Percentiles rank a stretch among this genome's conserved stretches.
These are phyloP conservation scores for Panaeolus papilionaceus DNA, from an alignment of 768 basidiomycete genomes.

Conservation along the genomic window DNA sequence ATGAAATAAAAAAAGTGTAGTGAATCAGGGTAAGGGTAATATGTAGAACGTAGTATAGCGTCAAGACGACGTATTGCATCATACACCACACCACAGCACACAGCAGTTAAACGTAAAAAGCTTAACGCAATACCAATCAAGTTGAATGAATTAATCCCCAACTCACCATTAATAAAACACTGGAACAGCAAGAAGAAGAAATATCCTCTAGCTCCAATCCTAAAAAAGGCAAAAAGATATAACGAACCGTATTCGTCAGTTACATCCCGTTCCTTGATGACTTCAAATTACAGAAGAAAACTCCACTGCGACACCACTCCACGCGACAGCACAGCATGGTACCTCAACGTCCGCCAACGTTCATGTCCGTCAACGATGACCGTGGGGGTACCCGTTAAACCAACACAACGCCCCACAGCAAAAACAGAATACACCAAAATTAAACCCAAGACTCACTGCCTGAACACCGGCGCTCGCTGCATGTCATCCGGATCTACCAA, in stretches of 20 bases:
- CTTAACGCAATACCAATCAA: slow-evolving; percentile 1
- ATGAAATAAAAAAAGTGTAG: slow-evolving; percentile 4
- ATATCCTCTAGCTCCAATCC: slow-evolving; percentile 85
- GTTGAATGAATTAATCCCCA: slow-evolving; percentile 4
- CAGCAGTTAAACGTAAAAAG: neutral
- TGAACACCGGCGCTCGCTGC: slow-evolving; percentile 75
- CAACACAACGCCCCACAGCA: neutral
- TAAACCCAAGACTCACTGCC: slow-evolving; percentile 49
- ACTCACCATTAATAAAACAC: slow-evolving; percentile 79
- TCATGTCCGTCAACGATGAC: neutral
- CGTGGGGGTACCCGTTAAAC: neutral
- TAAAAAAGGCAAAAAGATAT: slow-evolving; percentile 32
- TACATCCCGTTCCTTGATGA: neutral
- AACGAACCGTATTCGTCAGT: slow-evolving; percentile 2
- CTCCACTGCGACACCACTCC: slow-evolving; percentile 8
- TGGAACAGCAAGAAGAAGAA: slow-evolving; percentile 96
- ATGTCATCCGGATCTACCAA: slow-evolving; percentile 79
- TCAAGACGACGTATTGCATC: neutral
- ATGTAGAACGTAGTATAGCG: neutral
- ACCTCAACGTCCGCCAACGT: neutral
- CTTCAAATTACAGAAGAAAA: neutral
- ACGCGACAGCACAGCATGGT: neutral
- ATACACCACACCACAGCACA: slow-evolving; percentile 4
- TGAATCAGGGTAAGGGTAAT: neutral
- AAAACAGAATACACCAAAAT: neutral